Evolutionary conservation across 2,329 filamentous ascomycete species (phyloP).

Genomic region (Ascochyta lentis): DNA sequence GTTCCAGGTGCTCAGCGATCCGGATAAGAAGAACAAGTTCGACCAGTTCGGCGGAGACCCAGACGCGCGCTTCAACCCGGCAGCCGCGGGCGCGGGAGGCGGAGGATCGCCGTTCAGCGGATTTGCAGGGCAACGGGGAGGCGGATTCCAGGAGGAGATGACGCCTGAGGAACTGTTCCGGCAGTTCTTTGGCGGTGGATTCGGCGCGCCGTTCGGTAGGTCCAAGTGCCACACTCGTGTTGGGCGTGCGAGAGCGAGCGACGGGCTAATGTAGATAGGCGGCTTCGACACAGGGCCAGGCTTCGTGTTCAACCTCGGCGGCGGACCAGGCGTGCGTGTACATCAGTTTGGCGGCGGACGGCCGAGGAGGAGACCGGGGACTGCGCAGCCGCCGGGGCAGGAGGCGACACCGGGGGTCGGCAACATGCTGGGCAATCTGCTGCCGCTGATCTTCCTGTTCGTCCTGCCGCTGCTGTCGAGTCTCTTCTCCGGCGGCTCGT

Average conservation of each 20-base stretch:
- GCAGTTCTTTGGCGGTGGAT: conserved; percentile 87
- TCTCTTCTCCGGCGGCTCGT: conserved; percentile 65
- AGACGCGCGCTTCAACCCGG: conserved; percentile 79
- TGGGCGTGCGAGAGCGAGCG: conserved; percentile 8
- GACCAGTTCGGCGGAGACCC: conserved; percentile 92
- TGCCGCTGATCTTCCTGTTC: conserved; percentile 86
- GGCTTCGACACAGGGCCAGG: conserved; percentile 79
- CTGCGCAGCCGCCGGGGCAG: conserved; percentile 61
- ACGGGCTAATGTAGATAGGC: conserved; percentile 47
- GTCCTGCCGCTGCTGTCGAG: conserved; percentile 82
- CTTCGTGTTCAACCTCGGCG: conserved; percentile 95
- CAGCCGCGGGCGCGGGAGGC: conserved; percentile 55
- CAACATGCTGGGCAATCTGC: conserved; percentile 70
- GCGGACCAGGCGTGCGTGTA: conserved; percentile 87
- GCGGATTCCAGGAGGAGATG: conserved; percentile 87
- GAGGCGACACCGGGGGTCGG: conserved; percentile 59
- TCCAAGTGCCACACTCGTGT: conserved; percentile 18
- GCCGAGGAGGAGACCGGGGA: conserved; percentile 75
- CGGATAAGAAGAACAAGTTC: conserved; percentile 88
- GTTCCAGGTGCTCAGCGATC: conserved; percentile 90
- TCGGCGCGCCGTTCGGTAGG: conserved; percentile 71
- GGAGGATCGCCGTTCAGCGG: conserved; percentile 68
- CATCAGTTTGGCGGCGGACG: conserved; percentile 90
- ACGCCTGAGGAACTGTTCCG: conserved; percentile 97
- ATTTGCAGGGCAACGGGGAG: conserved; percentile 62